These are phyloP conservation scores for Tuber magnatum DNA, from an alignment of 495 filamentous ascomycete species.

Conservation along the genomic window DNA sequence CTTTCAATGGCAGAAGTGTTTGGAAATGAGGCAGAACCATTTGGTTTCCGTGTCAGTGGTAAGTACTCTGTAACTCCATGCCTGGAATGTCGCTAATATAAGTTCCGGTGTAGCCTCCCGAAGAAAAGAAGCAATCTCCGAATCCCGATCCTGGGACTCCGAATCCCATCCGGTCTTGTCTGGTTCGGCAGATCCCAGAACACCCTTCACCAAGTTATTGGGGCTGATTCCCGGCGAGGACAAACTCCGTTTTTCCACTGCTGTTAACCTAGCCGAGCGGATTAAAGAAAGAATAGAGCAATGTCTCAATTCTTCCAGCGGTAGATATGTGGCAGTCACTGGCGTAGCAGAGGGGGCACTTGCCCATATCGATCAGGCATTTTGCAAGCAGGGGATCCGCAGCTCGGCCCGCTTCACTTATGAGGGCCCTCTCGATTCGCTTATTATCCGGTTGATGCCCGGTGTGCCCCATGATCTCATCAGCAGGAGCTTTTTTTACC, in stretches of 20 bases:
- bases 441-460: too few relatives aligned
- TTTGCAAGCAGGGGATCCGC: too few relatives aligned
- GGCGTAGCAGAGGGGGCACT: neutral
- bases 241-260: neutral
- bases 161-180: neutral
- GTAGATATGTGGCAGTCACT: neutral
- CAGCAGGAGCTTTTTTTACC: neutral
- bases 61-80: neutral
- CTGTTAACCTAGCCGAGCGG: neutral
- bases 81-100: neutral
- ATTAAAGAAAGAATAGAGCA: neutral
- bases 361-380: too few relatives aligned
- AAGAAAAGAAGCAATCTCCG: neutral
- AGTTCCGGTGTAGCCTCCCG: neutral
- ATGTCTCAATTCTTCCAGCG: neutral
- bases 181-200: neutral
- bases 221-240: neutral
- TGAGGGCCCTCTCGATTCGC: too few relatives aligned
- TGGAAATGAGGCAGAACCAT: neutral
- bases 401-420: too few relatives aligned
- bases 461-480: too few relatives aligned
- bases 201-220: neutral
- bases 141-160: neutral
- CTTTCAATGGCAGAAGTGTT: neutral
- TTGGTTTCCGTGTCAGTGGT: neutral